A percentile compares a stretch with the other conserved stretches of the same genome.
Conservation (phyloP, 495 filamentous ascomycete species). For the Aspergillus sclerotiicarbonarius region DNA sequence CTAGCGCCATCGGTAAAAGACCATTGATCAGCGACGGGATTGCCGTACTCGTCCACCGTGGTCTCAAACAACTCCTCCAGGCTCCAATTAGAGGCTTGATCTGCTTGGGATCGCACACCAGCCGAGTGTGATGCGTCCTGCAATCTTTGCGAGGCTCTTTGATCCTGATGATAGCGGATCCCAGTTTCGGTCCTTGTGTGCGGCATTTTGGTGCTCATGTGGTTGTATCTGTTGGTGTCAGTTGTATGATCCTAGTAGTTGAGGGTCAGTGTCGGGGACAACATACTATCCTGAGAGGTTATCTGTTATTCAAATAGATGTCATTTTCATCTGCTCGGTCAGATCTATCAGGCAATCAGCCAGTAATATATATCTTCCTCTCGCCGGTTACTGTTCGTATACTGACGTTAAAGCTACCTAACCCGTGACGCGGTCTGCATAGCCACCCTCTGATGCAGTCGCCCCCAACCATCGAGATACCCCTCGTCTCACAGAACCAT, state of each 20-base stretch:
- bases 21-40: neutral
- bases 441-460: no score
- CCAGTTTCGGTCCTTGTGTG: neutral
- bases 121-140: neutral
- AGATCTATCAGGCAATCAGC: no score
- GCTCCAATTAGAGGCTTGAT: neutral
- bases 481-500: no score
- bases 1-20: neutral
- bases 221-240: neutral
- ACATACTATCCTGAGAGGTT: no score
- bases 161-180: neutral
- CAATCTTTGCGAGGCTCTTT: neutral
- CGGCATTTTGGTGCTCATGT: neutral
- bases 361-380: no score
- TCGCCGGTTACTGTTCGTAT: no score
- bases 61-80: neutral
- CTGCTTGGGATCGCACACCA: neutral
- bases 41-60: neutral
- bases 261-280: neutral
- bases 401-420: no score
- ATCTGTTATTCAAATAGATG: no score
- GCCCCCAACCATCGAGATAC: no score
- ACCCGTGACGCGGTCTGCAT: no score
- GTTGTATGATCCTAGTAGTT: neutral
- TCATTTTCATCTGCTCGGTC: no score